Evolutionary conservation across 2,329 filamentous ascomycete species (phyloP).

Genomic region (Tolypocladium album): DNA sequence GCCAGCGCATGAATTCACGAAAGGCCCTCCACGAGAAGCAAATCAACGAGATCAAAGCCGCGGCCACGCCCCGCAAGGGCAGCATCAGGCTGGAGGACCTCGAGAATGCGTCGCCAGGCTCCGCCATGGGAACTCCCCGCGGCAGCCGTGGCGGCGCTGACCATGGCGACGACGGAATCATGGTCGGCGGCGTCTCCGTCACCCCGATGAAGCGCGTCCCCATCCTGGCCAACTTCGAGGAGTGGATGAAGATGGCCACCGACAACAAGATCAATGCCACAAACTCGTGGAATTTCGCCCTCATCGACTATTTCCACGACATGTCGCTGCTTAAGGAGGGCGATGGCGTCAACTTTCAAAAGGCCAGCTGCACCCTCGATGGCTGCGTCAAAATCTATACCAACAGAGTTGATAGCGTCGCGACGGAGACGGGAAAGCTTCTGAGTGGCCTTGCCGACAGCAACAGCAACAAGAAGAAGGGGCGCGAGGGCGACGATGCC

Average conservation of each 20-base stretch:
- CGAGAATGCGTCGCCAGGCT: conserved; percentile 44
- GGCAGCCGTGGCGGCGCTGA: conserved; percentile 23
- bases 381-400: conserved; percentile 99
- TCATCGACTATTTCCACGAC: conserved; percentile 99
- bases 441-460: conserved; percentile 88
- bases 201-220: conserved; percentile 96
- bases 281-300: conserved; percentile 99
- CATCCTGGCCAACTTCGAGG: conserved; percentile 94
- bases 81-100: conserved; percentile 47
- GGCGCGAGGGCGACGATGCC: conserved; percentile 49
- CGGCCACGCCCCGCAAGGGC: conserved; percentile 57
- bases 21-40: conserved; percentile 84
- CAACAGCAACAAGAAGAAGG: conserved; percentile 65
- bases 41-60: conserved; percentile 75
- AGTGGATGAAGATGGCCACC: conserved; percentile 99
- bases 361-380: conserved; percentile 93
- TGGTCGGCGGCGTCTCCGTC: conserved; percentile 64
- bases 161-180: conserved; percentile 47
- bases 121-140: conserved; percentile 43
- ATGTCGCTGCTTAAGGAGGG: conserved; percentile 96
- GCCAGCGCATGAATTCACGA: conserved; percentile 73
- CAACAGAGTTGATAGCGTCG: conserved; percentile 93
- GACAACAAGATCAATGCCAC: conserved; percentile 98
- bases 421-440: conserved; percentile 91
- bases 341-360: conserved; percentile 96